Conservation (phyloP, 2,329 filamentous ascomycete species). For the Dichotomopilus funicola region DNA sequence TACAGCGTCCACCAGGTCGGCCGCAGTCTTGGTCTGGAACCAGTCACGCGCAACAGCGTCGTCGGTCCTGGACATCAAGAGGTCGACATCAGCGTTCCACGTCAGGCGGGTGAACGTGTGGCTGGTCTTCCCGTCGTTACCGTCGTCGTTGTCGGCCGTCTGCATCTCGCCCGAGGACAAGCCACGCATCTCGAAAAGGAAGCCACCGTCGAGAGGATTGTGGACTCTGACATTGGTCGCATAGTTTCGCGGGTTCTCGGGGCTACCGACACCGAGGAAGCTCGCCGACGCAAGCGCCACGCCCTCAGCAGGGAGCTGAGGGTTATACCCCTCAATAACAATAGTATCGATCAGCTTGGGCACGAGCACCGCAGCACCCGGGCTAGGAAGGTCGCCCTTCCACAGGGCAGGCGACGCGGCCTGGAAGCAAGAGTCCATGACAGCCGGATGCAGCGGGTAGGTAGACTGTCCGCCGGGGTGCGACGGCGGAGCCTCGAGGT, state of each 20-base stretch:
- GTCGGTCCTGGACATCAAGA: conserved; percentile 11
- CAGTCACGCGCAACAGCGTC: conserved; percentile 1
- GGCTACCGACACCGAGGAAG: too few relatives aligned
- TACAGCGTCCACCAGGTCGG: conserved; percentile 28
- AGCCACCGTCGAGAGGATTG: too few relatives aligned
- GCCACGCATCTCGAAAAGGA: too few relatives aligned
- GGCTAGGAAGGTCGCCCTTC: conserved; percentile 14
- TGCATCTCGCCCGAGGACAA: too few relatives aligned
- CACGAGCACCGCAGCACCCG: conserved; percentile 9
- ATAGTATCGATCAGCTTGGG: not conserved
- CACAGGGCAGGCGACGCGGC: conserved; percentile 7
- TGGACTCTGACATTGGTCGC: too few relatives aligned
- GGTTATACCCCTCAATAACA: too few relatives aligned
- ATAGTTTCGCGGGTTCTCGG: too few relatives aligned
- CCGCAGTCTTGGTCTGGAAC: not conserved
- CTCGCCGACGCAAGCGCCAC: too few relatives aligned
- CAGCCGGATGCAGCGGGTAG: conserved; percentile 25
- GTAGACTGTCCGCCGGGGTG: conserved; percentile 21
- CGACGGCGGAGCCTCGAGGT: conserved; percentile 17
- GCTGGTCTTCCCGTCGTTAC: too few relatives aligned
- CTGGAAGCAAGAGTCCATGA: conserved; percentile 23
- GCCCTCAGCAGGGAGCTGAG: too few relatives aligned
- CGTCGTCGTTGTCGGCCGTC: too few relatives aligned
- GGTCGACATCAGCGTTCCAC: conserved; percentile 24
- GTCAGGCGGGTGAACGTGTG: conserved; percentile 19